Base-by-base conservation (phyloP, 257 asterid genomes). In the Prunella vulgaris region DNA sequence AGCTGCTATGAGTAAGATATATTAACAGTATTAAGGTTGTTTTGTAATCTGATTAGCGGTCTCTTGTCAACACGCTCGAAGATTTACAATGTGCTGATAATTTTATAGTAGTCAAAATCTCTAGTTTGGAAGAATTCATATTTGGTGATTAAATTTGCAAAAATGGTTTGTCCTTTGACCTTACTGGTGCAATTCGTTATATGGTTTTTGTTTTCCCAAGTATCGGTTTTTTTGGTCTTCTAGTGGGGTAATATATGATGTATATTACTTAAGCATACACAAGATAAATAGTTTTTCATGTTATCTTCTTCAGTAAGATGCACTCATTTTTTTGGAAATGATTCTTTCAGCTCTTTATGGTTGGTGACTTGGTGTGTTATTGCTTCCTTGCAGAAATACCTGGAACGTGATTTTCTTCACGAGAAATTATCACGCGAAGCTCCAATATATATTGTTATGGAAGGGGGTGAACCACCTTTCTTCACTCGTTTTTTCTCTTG, bases 401-500 rank as follows among this genome's bases (percentile, higher is more conserved):
- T 94, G 83, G 97, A 89, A 79, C 83, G 46, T 24, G 99, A 91
- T 84, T 87, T 86, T 79, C 91, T 89, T 74, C 90, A 84, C n/a
- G 96, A 94, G 86, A 91, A 88, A 60, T 74, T 92, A 72, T 86
- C 94, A 65, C 86, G 27, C 67, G 83, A 85, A 66, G 83, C 95
- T 76, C 96, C 98, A 37, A 71, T 89, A 59, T 92, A 87, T 83
- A 60, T 88, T 70, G 92, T 92, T 58, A 85, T 75, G 81, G 99
- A 94, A 83, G 98, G 96, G 73, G 86, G 87, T 42, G 99, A 94
- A 75, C 98, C 98, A 4, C 53, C 89, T 20, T 92, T 89, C 69
- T 94, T 94, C 64, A 91, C 99, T 70, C 95, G 97, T 54, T 92
- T 91, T 72, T 94, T 91, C 85, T 77, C 87, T 57, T 94, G 99